A percentile compares a stretch with the other conserved stretches of the same genome.
Conservation (phyloP, 2,329 filamentous ascomycete species). For the Mycosphaerella arachidis region DNA sequence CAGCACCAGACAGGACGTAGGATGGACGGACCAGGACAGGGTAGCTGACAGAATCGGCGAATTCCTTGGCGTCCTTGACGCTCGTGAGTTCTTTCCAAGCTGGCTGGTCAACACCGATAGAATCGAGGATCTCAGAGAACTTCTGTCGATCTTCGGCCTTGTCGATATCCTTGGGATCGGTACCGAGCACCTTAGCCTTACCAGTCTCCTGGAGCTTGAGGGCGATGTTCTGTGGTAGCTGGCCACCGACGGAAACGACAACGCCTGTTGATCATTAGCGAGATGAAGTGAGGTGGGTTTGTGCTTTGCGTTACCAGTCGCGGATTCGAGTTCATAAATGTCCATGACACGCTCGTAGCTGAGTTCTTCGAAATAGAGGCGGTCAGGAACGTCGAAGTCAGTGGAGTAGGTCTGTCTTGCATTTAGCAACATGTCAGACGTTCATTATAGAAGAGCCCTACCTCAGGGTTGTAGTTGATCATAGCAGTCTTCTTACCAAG, state of each 20-base stretch:
- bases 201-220: conserved; percentile 88
- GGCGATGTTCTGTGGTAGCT: conserved; percentile 96
- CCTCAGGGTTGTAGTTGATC: conserved; percentile 60
- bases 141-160: conserved; percentile 97
- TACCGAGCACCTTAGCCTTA: conserved; percentile 85
- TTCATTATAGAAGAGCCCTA: conserved; percentile 3
- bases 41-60: conserved; percentile 80
- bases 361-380: conserved; percentile 93
- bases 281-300: no score
- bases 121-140: conserved; percentile 95
- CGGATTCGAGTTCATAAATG: conserved; percentile 77
- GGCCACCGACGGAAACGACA: conserved; percentile 91
- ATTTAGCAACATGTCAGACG: conserved; percentile 13
- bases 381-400: conserved; percentile 85
- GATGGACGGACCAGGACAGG: conserved; percentile 91
- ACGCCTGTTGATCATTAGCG: no score
- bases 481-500: conserved; percentile 97
- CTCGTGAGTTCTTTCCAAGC: conserved; percentile 97
- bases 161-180: conserved; percentile 90
- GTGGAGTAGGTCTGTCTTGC: conserved; percentile 54
- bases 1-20: conserved; percentile 94
- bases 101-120: conserved; percentile 93
- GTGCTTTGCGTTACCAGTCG: no score
- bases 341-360: conserved; percentile 98
- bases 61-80: conserved; percentile 78